Conservation (phyloP, 768 basidiomycete species). For the Tephrocybe sp. region DNA sequence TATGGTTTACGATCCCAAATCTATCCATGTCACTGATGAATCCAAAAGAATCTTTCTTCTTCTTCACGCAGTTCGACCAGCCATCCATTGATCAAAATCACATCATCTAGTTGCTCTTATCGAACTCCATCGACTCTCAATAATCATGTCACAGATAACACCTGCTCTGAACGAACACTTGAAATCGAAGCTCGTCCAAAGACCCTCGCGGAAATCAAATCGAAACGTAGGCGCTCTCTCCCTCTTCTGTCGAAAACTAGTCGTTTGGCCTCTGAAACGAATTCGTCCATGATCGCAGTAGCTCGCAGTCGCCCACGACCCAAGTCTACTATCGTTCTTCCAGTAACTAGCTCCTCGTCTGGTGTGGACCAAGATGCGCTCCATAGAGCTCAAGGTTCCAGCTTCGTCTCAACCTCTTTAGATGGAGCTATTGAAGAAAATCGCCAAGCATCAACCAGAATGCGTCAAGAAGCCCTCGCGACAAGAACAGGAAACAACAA, state of each 20-base stretch:
- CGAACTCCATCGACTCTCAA: neutral
- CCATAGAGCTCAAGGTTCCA: neutral
- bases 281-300: slow-evolving; percentile 13
- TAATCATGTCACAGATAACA: neutral
- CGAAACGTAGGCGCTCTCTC: slow-evolving; percentile 34
- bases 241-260: slow-evolving; percentile 21
- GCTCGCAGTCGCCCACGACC: slow-evolving; percentile 8
- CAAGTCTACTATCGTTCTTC: slow-evolving; percentile 6
- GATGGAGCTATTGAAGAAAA: neutral
- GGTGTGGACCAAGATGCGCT: neutral
- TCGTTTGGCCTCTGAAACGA: slow-evolving; percentile 16
- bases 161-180: neutral
- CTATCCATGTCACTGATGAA: neutral
- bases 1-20: slow-evolving; percentile 7
- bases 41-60: too few species aligned
- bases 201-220: slow-evolving; percentile 33
- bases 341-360: slow-evolving; percentile 1
- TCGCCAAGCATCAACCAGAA: neutral
- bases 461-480: too few species aligned
- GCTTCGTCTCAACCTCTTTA: neutral
- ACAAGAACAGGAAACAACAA: too few species aligned
- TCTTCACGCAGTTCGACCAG: slow-evolving; percentile 5
- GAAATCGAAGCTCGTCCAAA: slow-evolving; percentile 22
- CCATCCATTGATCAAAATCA: slow-evolving; percentile 18
- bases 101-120: slow-evolving; percentile 18